Percentiles rank a stretch among this genome's conserved stretches.
These are phyloP conservation scores for Cutaneotrichosporon daszewskae DNA, from an alignment of 1,284 basidiomycete species.

Conservation along the genomic window DNA sequence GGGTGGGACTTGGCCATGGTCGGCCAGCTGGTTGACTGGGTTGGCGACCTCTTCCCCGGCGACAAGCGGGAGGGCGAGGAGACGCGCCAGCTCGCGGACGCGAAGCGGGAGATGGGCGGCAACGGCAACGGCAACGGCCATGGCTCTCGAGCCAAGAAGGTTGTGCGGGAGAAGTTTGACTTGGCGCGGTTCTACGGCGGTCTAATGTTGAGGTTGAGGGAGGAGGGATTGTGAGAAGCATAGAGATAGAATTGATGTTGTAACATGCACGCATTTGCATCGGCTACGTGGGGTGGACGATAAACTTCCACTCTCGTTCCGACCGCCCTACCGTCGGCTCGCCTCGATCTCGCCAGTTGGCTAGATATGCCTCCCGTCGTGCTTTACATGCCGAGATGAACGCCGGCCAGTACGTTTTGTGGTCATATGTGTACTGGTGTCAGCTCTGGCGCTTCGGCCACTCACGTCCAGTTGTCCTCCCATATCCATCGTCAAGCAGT, in stretches of 20 bases:
- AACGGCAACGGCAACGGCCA: conserved; percentile 18
- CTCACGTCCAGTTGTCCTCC: too few species aligned
- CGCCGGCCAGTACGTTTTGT: too few species aligned
- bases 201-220: conserved; percentile 45
- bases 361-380: too few species aligned
- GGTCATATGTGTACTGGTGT: too few species aligned
- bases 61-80: conserved; percentile 21
- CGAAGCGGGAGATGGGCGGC: conserved; percentile 30
- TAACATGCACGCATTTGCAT: conserved; percentile 1
- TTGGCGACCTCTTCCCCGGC: conserved; percentile 41
- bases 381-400: too few species aligned
- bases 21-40: conserved; percentile 47
- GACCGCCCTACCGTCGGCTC: too few species aligned
- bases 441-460: too few species aligned
- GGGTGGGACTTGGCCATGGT: conserved; percentile 44
- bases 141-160: conserved; percentile 21
- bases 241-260: neutral
- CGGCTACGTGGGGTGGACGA: too few species aligned
- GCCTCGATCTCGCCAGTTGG: too few species aligned
- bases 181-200: conserved; percentile 47
- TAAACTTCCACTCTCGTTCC: too few species aligned
- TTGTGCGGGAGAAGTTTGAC: conserved; percentile 45
- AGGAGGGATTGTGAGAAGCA: conserved; percentile 40
- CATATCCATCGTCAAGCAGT: too few species aligned
- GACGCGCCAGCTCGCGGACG: conserved; percentile 40